Conservation (phyloP, 1,284 basidiomycete genomes). For the Ganoderma leucocontextum region DNA sequence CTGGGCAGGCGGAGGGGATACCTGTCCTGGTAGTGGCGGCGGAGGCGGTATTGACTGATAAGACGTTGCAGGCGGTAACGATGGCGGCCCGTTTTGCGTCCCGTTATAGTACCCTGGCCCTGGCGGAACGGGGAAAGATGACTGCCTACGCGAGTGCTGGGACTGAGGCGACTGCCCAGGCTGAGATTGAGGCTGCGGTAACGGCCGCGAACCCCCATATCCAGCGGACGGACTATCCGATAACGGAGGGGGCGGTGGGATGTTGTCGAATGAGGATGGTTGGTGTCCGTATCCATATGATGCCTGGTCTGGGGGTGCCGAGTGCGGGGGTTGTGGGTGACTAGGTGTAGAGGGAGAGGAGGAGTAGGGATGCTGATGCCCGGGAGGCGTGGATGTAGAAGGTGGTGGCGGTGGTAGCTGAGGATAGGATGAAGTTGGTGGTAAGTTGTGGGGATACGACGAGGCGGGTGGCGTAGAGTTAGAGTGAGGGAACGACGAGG, state of each 20-base stretch:
- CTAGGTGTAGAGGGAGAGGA: constrained; percentile 18
- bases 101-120: constrained; percentile 34
- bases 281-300: constrained; percentile 31
- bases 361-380: constrained; percentile 20
- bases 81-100: constrained; percentile 20
- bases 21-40: constrained; percentile 38
- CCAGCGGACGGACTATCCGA: constrained; percentile 45
- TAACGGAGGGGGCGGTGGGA: constrained; percentile 43
- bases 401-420: constrained; percentile 18
- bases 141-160: constrained; percentile 28
- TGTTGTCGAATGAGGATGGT: constrained; percentile 44
- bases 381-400: constrained; percentile 27
- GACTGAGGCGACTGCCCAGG: constrained; percentile 26
- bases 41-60: constrained; percentile 48
- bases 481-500: constrained; percentile 13
- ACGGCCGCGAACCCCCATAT: constrained; percentile 58
- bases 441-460: constrained; percentile 28
- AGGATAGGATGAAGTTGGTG: constrained; percentile 46
- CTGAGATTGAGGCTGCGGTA: constrained; percentile 47
- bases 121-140: constrained; percentile 36
- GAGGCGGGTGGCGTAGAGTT: constrained; percentile 5
- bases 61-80: constrained; percentile 25
- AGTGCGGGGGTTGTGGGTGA: constrained; percentile 22
- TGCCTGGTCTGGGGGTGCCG: constrained; percentile 31
- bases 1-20: constrained; percentile 21